Evolutionary conservation across 176 grass and related monocot species (phyloP).

Genomic region (Olyra latifolia): DNA sequence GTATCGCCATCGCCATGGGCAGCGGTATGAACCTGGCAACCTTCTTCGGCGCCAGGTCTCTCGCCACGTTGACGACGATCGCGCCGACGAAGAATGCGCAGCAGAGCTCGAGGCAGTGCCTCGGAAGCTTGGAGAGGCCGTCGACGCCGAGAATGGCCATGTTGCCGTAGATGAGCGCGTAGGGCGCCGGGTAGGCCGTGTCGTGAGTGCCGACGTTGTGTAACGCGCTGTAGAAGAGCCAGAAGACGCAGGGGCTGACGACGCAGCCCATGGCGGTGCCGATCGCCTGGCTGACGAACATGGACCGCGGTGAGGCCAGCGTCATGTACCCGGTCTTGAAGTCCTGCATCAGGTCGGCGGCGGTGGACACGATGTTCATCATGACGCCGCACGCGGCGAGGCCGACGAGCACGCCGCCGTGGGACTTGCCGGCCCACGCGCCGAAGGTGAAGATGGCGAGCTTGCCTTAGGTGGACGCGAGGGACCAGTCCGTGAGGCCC

Average conservation of each 20-base stretch:
- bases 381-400: conserved; percentile 65
- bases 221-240: conserved; percentile 65
- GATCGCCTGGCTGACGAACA: conserved; percentile 79
- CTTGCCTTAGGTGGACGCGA: conserved; percentile 68
- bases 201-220: not conserved
- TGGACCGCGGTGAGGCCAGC: conserved; percentile 58
- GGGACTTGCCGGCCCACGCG: conserved; percentile 49
- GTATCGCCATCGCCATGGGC: conserved; percentile 66
- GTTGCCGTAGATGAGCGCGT: conserved; percentile 56
- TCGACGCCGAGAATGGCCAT: conserved; percentile 58
- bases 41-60: conserved; percentile 37
- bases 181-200: conserved; percentile 48
- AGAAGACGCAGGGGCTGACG: conserved; percentile 64
- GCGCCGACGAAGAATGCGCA: conserved; percentile 40
- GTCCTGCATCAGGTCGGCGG: conserved; percentile 77
- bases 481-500: conserved; percentile 70
- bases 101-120: conserved; percentile 49
- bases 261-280: conserved; percentile 70
- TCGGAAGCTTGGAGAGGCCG: conserved; percentile 45
- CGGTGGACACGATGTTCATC: conserved; percentile 70
- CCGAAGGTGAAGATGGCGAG: conserved; percentile 68
- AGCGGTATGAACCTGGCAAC: conserved; percentile 38
- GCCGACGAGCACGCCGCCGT: conserved; percentile 57
- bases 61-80: conserved; percentile 37
- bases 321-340: conserved; percentile 76